phyloP scores from a whole-genome alignment of 108 stramenopile species.

The Skeletonema potamos region DNA sequence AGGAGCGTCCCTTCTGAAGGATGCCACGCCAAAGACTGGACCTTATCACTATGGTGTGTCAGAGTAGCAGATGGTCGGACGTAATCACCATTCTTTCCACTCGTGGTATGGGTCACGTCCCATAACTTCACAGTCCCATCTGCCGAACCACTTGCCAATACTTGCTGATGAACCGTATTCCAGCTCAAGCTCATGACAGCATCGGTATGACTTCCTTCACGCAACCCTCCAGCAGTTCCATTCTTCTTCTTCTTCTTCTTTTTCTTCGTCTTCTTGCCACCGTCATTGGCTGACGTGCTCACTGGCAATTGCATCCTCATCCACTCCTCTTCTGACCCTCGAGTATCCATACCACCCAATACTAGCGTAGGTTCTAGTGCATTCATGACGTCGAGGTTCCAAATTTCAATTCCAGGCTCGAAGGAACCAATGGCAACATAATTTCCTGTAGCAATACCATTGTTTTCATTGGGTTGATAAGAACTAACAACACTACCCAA shows the following conservation, averaged over 20 bases:
- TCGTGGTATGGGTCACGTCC: conserved; percentile 82
- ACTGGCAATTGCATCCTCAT: conserved; percentile 58
- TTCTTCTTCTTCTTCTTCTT: conserved; percentile 62
- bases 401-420: conserved; percentile 96
- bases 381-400: conserved; percentile 99
- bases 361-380: conserved; percentile 92
- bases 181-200: conserved; percentile 97
- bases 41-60: conserved; percentile 95
- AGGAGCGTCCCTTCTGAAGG: conserved; percentile 90
- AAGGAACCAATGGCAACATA: conserved; percentile 98
- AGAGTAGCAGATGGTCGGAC: conserved; percentile 73
- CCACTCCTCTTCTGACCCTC: conserved; percentile 63
- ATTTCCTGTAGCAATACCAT: conserved; percentile 61
- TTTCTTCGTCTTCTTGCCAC: conserved; percentile 51
- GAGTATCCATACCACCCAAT: conserved; percentile 91
- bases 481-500: conserved; percentile 62
- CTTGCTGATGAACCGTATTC: conserved; percentile 93
- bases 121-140: conserved; percentile 97
- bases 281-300: conserved; percentile 18
- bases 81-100: conserved; percentile 42
- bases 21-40: conserved; percentile 94
- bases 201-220: conserved; percentile 91
- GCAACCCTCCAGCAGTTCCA: conserved; percentile 40
- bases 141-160: conserved; percentile 95
- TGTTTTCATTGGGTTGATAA: conserved; percentile 37